Evolutionary conservation across 495 filamentous ascomycete genomes (phyloP), one percentile per base, ranked within the genome.

Genomic region (Chaetomium tenue): DNA sequence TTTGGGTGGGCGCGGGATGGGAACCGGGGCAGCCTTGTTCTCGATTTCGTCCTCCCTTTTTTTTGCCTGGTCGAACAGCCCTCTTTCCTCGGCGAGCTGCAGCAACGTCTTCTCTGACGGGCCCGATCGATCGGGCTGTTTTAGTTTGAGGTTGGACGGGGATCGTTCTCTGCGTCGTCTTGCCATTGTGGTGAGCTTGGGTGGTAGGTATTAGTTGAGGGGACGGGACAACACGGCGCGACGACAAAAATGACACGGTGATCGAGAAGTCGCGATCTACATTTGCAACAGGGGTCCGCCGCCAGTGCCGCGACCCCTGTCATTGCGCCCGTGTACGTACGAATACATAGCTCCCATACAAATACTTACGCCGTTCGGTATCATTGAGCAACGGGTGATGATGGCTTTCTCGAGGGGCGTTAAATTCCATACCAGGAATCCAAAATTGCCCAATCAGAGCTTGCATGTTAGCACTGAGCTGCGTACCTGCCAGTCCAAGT

Each of bases 31-130:
- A 66, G 52, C 68, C 66, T 64, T 78, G 48, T 75, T 70, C 66
- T 26, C 63, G 30, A 64, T 57, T 42, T 63, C 71, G 16, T 64
- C 58, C 57, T 70, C 59, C 47, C 67, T 66, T 61, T 74, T 70
- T 44, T 72, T 66, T 28, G 72, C 81, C 70, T 75, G 69, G 30
- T 76, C 72, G 65, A 86, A 82, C 13, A 84, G 74, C 12, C 82
- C 76, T 22, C 82, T 81, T 48, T 89, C 80, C 20, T 87, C 79
- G 52, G 88, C 88, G 20, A 91, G 58, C 52, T 89, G 78, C 18
- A 90, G 77, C 33, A 91, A 78, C 0, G 89, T 91, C 64, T 84
- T 77, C 56, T 82, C 75, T 51, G 76, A 81, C 25, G 81, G 82
- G 6, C 69, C 78, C 28, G 76, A 79, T 58, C 85, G 80, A 70